A percentile compares a stretch with the other conserved stretches of the same genome.
phyloP scores from a whole-genome alignment of 805 yeast genomes.

The Candida pini region DNA sequence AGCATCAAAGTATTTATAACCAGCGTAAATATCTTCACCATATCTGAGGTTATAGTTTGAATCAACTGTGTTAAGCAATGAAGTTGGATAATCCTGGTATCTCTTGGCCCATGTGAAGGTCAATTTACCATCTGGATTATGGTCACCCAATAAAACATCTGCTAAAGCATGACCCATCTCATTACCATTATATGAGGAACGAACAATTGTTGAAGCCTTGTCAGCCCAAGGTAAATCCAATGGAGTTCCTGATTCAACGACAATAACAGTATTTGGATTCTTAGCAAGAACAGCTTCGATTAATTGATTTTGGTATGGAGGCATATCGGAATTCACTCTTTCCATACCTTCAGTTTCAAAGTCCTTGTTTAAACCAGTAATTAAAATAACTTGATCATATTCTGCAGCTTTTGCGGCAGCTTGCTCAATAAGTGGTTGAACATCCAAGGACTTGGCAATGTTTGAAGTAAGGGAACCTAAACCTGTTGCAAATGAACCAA shows the following conservation, averaged over 20 bases:
- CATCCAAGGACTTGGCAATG: slow-evolving; percentile 21
- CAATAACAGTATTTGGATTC: slow-evolving; percentile 46
- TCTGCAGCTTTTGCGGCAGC: slow-evolving; percentile 46
- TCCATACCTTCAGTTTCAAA: slow-evolving; percentile 62
- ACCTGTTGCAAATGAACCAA: slow-evolving; percentile 18
- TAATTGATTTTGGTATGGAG: slow-evolving; percentile 41
- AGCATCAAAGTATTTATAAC: slow-evolving; percentile 57
- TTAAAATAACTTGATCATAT: slow-evolving; percentile 48
- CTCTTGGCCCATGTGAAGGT: slow-evolving; percentile 49
- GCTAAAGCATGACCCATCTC: slow-evolving; percentile 57
- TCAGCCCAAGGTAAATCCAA: slow-evolving; percentile 51
- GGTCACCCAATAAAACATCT: slow-evolving; percentile 55
- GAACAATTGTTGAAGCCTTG: slow-evolving; percentile 38
- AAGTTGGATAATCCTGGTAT: slow-evolving; percentile 52
- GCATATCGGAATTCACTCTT: slow-evolving; percentile 44
- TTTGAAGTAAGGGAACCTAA: slow-evolving; percentile 29
- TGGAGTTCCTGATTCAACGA: slow-evolving; percentile 58
- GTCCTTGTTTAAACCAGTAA: slow-evolving; percentile 47
- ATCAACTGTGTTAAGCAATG: slow-evolving; percentile 43
- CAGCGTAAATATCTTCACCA: slow-evolving; percentile 64
- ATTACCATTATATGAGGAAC: slow-evolving; percentile 54
- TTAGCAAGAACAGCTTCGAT: slow-evolving; percentile 39
- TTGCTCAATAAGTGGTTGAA: slow-evolving; percentile 27
- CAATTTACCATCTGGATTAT: slow-evolving; percentile 55
- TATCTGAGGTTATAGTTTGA: slow-evolving; percentile 51